These are phyloP conservation scores for Sanghuangporus sanghuang DNA, from an alignment of 1,284 basidiomycete genomes.

Conservation along the genomic window DNA sequence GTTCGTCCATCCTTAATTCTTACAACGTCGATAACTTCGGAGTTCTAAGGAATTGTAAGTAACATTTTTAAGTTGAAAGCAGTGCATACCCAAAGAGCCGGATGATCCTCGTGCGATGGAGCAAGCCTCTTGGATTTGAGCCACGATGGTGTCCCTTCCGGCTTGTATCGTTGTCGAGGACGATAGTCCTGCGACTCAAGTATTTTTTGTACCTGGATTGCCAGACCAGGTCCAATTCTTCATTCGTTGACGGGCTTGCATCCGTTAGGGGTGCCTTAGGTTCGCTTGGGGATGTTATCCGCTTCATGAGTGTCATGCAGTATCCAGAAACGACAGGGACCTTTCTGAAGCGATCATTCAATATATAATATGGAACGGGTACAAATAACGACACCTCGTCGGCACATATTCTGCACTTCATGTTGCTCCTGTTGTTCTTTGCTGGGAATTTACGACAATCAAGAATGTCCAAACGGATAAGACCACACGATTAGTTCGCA, in stretches of 20 bases:
- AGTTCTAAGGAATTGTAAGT: neutral
- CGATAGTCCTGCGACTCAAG: neutral
- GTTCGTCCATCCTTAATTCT: neutral
- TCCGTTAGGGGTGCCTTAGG: no score
- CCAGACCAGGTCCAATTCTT: neutral
- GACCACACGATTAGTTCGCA: no score
- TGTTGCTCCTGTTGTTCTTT: no score
- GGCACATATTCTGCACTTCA: no score
- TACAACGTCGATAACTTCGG: neutral
- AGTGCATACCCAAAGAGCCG: neutral
- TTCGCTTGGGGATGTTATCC: no score
- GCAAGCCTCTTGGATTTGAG: slow-evolving; percentile 10
- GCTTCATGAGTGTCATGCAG: no score
- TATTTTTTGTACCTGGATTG: neutral
- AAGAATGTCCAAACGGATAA: no score
- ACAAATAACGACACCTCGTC: no score
- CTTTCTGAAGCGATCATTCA: no score
- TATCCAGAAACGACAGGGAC: no score
- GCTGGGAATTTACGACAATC: no score
- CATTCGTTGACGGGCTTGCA: neutral
- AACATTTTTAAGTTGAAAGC: neutral
- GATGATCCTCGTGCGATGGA: slow-evolving; percentile 19
- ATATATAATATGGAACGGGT: no score
- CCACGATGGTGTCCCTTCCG: slow-evolving; percentile 23
- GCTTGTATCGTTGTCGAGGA: neutral